Conservation (phyloP, 2,329 filamentous ascomycete species). For the Celoporthe dispersa region DNA sequence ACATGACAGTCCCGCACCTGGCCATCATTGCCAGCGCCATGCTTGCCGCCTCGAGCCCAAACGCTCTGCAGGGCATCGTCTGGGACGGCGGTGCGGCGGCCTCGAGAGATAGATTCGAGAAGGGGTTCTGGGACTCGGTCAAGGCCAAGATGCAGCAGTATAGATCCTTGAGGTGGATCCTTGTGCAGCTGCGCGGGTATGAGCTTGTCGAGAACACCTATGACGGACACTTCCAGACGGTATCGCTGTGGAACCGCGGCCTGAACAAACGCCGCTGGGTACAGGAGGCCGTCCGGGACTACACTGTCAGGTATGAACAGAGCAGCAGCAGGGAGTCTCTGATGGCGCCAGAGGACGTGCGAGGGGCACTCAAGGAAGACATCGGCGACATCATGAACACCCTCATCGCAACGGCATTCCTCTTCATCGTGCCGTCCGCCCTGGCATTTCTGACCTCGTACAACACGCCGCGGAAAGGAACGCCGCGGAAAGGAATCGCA, state of each 20-base stretch:
- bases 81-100: constrained; percentile 36
- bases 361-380: background rate
- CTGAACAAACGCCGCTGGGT: constrained; percentile 24
- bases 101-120: constrained; percentile 31
- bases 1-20: constrained; percentile 41
- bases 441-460: constrained; percentile 42
- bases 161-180: constrained; percentile 15
- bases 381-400: constrained; percentile 5
- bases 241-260: constrained; percentile 41
- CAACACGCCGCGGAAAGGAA: constrained; percentile 35
- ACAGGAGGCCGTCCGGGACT: constrained; percentile 19
- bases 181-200: constrained; percentile 33
- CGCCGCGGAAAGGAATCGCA: constrained; percentile 34
- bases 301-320: background rate
- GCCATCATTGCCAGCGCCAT: constrained; percentile 41
- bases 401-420: constrained; percentile 1
- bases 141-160: constrained; percentile 27
- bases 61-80: constrained; percentile 38
- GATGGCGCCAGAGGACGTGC: constrained; percentile 1
- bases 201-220: constrained; percentile 33
- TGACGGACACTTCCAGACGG: constrained; percentile 31
- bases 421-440: constrained; percentile 31
- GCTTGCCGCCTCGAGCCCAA: constrained; percentile 39
- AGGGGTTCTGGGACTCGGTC: constrained; percentile 33
- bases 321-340: background rate